These are phyloP conservation scores for Zhuliangozyma parablackwelliae DNA, from an alignment of 1,139 yeast species.

Conservation along the genomic window DNA sequence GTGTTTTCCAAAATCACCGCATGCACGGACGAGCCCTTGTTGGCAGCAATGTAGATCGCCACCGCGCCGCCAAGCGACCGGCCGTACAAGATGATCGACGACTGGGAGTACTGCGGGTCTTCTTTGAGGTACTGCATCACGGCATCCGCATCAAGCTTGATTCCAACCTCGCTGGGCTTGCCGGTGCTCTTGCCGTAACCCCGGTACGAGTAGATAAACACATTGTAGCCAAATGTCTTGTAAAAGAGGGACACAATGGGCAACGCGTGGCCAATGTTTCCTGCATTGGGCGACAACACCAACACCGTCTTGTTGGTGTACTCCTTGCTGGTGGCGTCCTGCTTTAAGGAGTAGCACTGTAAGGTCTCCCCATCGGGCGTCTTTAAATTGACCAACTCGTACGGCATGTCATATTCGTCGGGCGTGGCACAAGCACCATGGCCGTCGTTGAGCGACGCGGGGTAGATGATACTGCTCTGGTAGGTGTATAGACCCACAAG, in stretches of 20 bases:
- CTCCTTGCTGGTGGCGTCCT: slow-evolving; percentile 34
- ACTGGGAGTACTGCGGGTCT: slow-evolving; percentile 45
- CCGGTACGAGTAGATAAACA: slow-evolving; percentile 80
- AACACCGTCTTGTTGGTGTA: slow-evolving; percentile 68
- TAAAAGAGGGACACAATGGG: slow-evolving; percentile 78
- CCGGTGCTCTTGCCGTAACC: slow-evolving; percentile 93
- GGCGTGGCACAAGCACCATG: slow-evolving; percentile 77
- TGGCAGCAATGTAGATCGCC: slow-evolving; percentile 74
- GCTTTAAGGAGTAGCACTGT: slow-evolving; percentile 44
- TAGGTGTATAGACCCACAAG: slow-evolving; percentile 57
- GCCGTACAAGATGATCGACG: slow-evolving; percentile 72
- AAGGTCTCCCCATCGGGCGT: slow-evolving; percentile 63
- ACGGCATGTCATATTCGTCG: slow-evolving; percentile 63
- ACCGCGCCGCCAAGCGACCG: slow-evolving; percentile 95
- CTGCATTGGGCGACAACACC: slow-evolving; percentile 89
- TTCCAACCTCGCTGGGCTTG: slow-evolving; percentile 67
- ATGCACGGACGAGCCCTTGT: slow-evolving; percentile 42
- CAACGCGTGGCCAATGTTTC: slow-evolving; percentile 89
- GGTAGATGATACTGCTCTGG: slow-evolving; percentile 74
- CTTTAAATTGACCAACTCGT: slow-evolving; percentile 52
- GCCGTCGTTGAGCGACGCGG: slow-evolving; percentile 77
- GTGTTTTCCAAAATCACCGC: slow-evolving; percentile 85
- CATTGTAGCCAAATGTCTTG: slow-evolving; percentile 65
- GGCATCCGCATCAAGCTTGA: slow-evolving; percentile 78
- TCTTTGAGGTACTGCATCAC: slow-evolving; percentile 60